Conservation (phyloP, 2,329 filamentous ascomycete genomes). For the Fusarium equiseti region DNA sequence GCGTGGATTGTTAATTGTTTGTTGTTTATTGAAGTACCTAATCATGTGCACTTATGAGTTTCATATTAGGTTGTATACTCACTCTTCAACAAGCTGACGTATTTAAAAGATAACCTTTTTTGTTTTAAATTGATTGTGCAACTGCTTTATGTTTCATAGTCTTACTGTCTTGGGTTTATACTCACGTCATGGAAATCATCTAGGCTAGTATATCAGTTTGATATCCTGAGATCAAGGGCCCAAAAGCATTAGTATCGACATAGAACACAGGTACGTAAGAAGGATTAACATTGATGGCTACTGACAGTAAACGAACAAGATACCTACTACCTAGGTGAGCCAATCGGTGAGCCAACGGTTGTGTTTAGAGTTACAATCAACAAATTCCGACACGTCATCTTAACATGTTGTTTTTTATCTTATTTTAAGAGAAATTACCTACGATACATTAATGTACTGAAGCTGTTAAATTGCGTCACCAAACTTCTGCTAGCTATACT, state of each 20-base stretch:
- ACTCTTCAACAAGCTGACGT: too few species aligned
- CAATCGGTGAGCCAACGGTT: not conserved
- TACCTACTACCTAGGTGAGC: not conserved
- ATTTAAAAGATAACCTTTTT: not conserved
- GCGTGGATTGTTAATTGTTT: too few species aligned
- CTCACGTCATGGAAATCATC: not conserved
- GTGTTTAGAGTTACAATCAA: not conserved
- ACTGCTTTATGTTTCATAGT: not conserved
- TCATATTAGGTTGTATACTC: too few species aligned
- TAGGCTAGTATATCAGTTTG: not conserved
- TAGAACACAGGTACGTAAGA: not conserved
- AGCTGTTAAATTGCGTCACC: not conserved
- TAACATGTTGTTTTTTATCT: not conserved
- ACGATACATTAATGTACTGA: not conserved
- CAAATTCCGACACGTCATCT: not conserved
- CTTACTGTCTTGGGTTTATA: not conserved
- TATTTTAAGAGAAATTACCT: not conserved
- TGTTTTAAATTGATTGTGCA: not conserved
- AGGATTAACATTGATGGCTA: not conserved
- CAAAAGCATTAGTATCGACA: not conserved
- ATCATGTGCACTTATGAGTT: too few species aligned
- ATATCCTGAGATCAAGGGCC: not conserved
- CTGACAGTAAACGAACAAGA: not conserved
- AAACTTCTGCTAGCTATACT: not conserved
- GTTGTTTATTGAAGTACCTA: too few species aligned